Evolutionary conservation across 495 filamentous ascomycete genomes (phyloP).

Genomic region (Podospora conica): DNA sequence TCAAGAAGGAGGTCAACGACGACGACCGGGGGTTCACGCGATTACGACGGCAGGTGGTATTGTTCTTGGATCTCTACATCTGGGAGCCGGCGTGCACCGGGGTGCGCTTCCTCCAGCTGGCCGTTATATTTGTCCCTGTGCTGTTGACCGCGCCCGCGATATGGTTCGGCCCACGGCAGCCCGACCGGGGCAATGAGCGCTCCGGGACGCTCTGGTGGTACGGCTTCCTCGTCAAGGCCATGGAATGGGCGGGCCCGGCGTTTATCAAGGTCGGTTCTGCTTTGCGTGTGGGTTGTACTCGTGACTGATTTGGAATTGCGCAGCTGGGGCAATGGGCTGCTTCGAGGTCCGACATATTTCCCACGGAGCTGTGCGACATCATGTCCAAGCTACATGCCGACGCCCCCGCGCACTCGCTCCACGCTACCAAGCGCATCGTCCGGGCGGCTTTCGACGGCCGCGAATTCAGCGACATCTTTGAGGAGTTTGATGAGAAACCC

Average conservation of each 20-base stretch:
- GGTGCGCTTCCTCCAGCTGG: constrained; percentile 74
- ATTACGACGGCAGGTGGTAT: constrained; percentile 46
- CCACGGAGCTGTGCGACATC: constrained; percentile 80
- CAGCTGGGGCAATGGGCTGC: constrained; percentile 99
- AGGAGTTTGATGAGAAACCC: constrained; percentile 88
- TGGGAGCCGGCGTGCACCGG: constrained; percentile 87
- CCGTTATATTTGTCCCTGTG: constrained; percentile 86
- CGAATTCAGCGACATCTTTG: constrained; percentile 86
- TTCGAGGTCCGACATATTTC: constrained; percentile 94
- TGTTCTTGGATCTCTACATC: constrained; percentile 65
- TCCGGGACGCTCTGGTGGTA: constrained; percentile 94
- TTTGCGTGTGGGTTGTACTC: not conserved
- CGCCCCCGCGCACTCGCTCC: constrained; percentile 83
- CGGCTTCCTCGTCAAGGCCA: constrained; percentile 72
- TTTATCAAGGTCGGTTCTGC: constrained; percentile 79
- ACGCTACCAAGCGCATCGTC: constrained; percentile 72
- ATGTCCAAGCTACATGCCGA: constrained; percentile 96
- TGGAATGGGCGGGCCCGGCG: constrained; percentile 92
- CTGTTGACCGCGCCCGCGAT: constrained; percentile 71
- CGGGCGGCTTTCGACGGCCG: constrained; percentile 72
- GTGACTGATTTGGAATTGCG: not conserved
- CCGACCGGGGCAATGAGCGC: constrained; percentile 60
- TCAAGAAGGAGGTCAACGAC: constrained; percentile 58
- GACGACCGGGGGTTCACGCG: constrained; percentile 52
- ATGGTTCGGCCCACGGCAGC: constrained; percentile 62